Base-by-base conservation (phyloP, 306 rosid genomes). In the Rosa multiflora region DNA sequence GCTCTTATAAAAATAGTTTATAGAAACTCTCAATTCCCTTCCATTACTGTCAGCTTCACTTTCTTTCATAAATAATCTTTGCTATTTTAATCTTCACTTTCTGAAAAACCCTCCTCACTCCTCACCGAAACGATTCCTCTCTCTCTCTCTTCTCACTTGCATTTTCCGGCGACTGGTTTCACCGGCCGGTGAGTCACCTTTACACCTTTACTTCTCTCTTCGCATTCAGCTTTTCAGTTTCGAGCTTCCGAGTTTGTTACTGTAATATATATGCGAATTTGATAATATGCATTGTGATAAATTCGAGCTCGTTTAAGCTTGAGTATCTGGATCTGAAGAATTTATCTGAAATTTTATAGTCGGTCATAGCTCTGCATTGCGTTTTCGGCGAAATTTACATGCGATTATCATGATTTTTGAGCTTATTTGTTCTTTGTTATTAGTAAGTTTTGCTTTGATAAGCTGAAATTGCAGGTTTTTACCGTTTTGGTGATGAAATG, bases 281-380 rank as follows among this genome's bases (percentile, higher is more conserved):
- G 79, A 13, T 77, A 35, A 76, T 67, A 85, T 75, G 81, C 97
- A 85, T 84, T 90, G 72, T 56, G 74, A 6, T 37, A 70, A 74
- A 77, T 81, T 70, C 80, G 71, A 77, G 85, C 83, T 48, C 5
- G 23, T 75, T 63, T 87, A 37, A 72, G 58, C 44, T 71, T 9
- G 58, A 42, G 61, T 71, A 39, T 70, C 73, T 76, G 87, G 93
- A 90, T 92, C 97, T 88, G 86, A 58, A 44, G 73, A 29, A 29
- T 29, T 29, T 29, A 2, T 1, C 32, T 29, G 75, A 58, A 61
- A 70, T 21, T 44, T 72, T 53, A 69, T 5, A 21, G 51, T 78
- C 58, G 73, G 23, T 79, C 74, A 40, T 76, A 52, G 72, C 51
- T 72, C 70, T 43, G 74, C 80, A 69, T 83, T 79, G 79, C 13